Conservation (phyloP, 1,284 basidiomycete species). For the Malassezia globosa region DNA sequence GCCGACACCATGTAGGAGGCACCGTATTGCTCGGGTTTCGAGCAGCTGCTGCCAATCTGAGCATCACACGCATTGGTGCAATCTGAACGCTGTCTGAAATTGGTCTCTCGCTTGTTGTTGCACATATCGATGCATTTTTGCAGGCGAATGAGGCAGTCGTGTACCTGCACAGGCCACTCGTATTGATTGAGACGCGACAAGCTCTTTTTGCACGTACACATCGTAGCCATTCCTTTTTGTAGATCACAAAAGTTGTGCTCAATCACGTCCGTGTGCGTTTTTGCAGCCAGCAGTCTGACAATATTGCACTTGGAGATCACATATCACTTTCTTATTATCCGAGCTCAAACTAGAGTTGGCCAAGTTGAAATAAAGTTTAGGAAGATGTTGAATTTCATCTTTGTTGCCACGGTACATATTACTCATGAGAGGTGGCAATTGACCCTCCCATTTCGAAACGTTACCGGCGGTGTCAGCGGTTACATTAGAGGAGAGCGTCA, state of each 20-base stretch:
- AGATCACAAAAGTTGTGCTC: constrained; percentile 41
- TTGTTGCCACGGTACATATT: constrained; percentile 15
- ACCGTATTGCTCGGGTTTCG: constrained; percentile 33
- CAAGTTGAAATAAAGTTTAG: constrained; percentile 17
- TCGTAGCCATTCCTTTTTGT: constrained; percentile 27
- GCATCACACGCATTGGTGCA: constrained; percentile 26
- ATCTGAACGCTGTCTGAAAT: constrained; percentile 23
- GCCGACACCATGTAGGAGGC: constrained; percentile 35
- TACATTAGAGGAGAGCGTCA: constrained; percentile 5
- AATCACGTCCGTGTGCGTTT: constrained; percentile 18
- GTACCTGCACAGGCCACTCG: constrained; percentile 41
- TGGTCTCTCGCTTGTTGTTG: constrained; percentile 20
- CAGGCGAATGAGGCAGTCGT: constrained; percentile 35
- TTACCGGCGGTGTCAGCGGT: background rate
- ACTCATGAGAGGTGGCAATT: constrained; percentile 7
- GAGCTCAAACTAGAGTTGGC: constrained; percentile 13
- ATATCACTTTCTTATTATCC: constrained; percentile 18
- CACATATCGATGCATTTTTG: constrained; percentile 31
- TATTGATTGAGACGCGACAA: constrained; percentile 31
- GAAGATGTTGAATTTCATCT: constrained; percentile 11
- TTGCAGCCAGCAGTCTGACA: constrained; percentile 33
- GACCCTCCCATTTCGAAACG: constrained; percentile 4
- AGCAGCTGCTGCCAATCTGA: constrained; percentile 32
- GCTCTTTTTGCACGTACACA: constrained; percentile 33
- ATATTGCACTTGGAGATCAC: constrained; percentile 32